Evolutionary conservation across 108 stramenopile genomes (phyloP).

Genomic region (Seminavis robusta): DNA sequence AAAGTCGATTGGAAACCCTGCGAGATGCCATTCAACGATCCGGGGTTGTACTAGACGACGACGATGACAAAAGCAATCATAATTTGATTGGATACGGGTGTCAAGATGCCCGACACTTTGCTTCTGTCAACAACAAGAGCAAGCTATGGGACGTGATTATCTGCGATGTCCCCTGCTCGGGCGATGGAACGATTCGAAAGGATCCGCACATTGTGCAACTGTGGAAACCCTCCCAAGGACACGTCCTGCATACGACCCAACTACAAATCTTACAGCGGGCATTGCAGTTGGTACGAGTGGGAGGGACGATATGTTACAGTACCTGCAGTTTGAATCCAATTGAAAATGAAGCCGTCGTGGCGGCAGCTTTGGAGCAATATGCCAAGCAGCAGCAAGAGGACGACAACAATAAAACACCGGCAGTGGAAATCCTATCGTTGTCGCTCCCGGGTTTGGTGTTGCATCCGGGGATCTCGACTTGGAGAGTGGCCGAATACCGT

Average conservation of each 20-base stretch:
- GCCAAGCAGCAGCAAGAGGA: not conserved
- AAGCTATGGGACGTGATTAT: slow-evolving; percentile 55
- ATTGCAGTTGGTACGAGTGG: slow-evolving; percentile 55
- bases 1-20: slow-evolving; percentile 57
- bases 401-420: not conserved
- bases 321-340: slow-evolving; percentile 90
- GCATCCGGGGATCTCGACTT: slow-evolving; percentile 49
- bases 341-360: slow-evolving; percentile 92
- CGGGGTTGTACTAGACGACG: slow-evolving; percentile 18
- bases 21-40: slow-evolving; percentile 64
- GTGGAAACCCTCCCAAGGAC: slow-evolving; percentile 60
- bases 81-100: slow-evolving; percentile 31
- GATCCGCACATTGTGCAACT: slow-evolving; percentile 66
- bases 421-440: slow-evolving; percentile 44
- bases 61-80: not conserved
- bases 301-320: slow-evolving; percentile 77
- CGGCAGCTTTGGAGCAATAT: slow-evolving; percentile 46
- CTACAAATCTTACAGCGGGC: slow-evolving; percentile 70
- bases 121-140: slow-evolving; percentile 11
- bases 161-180: slow-evolving; percentile 89
- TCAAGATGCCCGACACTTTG: slow-evolving; percentile 38
- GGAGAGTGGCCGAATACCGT: slow-evolving; percentile 68
- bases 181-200: slow-evolving; percentile 88
- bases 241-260: slow-evolving; percentile 72
- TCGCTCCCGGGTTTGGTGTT: slow-evolving; percentile 41